Percentiles rank a stretch among this genome's conserved stretches.
These are phyloP conservation scores for Talaromyces amestolkiae DNA, from an alignment of 2,329 filamentous ascomycete genomes.

Conservation along the genomic window DNA sequence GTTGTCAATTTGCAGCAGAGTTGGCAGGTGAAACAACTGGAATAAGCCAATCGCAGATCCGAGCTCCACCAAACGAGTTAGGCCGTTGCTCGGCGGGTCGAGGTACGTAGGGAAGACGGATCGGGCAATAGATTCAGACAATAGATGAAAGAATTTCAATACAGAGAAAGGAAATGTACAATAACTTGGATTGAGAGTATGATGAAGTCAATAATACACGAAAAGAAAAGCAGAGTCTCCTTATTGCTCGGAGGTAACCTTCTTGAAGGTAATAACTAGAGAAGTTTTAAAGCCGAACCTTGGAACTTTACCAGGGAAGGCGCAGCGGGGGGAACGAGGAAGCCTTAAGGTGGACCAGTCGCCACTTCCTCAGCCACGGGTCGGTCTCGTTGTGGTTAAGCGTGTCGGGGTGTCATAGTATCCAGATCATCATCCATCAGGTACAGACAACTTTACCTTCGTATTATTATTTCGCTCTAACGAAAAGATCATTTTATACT, in stretches of 20 bases:
- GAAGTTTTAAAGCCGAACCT: background rate
- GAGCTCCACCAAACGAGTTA: slow-evolving; percentile 4
- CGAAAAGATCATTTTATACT: too few species aligned
- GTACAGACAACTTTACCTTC: too few species aligned
- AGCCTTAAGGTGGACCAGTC: background rate
- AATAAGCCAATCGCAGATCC: background rate
- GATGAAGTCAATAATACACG: too few species aligned
- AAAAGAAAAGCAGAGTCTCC: background rate
- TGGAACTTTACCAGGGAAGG: background rate
- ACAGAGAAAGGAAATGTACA: background rate
- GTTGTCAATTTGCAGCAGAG: background rate
- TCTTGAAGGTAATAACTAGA: background rate
- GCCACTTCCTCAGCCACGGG: background rate
- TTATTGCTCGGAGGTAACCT: background rate
- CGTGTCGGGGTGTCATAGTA: background rate
- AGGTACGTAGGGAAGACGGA: background rate
- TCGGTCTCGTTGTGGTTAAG: background rate
- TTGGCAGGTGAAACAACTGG: background rate
- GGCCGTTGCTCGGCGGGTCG: background rate
- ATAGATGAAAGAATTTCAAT: background rate
- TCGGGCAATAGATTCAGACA: background rate
- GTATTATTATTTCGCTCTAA: too few species aligned
- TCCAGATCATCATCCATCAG: too few species aligned
- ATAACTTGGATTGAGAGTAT: too few species aligned
- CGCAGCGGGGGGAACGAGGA: background rate